Evolutionary conservation across 2,329 filamentous ascomycete species (phyloP).

Genomic region (Didymella exigua): DNA sequence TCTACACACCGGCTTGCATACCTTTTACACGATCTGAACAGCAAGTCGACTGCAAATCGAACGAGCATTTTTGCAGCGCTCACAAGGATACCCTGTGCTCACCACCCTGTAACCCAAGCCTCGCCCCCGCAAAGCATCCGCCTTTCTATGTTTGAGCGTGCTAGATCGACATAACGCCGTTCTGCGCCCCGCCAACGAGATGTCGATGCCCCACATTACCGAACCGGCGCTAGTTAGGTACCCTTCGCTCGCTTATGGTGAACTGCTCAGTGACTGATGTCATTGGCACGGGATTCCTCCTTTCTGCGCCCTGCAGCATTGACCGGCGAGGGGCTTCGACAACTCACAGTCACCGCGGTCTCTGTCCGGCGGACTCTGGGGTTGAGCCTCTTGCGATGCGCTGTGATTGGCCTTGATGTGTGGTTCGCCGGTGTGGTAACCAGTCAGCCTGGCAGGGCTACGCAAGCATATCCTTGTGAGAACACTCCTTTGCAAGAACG

Average conservation of each 20-base stretch:
- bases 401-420: neutral
- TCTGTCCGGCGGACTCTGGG: neutral
- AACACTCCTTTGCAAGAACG: neutral
- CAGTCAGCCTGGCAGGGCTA: constrained; percentile 14
- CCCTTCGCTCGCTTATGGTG: constrained; percentile 9
- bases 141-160: neutral
- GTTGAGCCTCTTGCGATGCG: neutral
- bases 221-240: constrained; percentile 12
- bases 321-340: constrained; percentile 3
- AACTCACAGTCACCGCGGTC: neutral
- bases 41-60: neutral
- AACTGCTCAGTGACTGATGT: constrained; percentile 7
- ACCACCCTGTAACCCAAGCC: neutral
- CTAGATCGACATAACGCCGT: constrained; percentile 1
- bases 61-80: neutral
- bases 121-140: constrained; percentile 1
- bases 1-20: neutral
- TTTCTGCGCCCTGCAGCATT: neutral
- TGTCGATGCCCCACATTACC: neutral
- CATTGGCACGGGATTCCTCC: neutral
- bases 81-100: neutral
- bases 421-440: constrained; percentile 7
- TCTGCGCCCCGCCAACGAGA: constrained; percentile 3
- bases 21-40: neutral
- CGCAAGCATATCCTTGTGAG: constrained; percentile 12